phyloP scores from a whole-genome alignment of 441 rosid genomes.

The Gossypium trilobum region DNA sequence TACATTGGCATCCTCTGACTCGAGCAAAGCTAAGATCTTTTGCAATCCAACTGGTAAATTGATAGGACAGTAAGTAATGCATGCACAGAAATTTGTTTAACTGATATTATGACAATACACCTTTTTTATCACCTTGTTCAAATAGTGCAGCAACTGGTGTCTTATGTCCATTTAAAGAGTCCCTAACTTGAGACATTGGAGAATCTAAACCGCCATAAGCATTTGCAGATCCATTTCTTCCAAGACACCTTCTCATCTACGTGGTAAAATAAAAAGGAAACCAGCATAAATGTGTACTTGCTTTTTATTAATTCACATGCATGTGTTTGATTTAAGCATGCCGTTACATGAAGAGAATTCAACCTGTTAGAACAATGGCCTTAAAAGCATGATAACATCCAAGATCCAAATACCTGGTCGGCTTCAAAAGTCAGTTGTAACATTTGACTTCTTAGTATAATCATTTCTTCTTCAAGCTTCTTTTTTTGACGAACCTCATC shows the following conservation, averaged over 20 bases:
- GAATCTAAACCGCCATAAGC: conserved; percentile 45
- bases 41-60: conserved; percentile 74
- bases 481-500: conserved; percentile 68
- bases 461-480: conserved; percentile 79
- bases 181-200: conserved; percentile 44
- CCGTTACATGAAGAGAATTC: neutral
- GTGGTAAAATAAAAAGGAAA: conserved; percentile 12
- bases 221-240: conserved; percentile 51
- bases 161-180: conserved; percentile 53
- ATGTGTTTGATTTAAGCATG: neutral
- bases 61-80: conserved; percentile 20
- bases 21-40: conserved; percentile 76
- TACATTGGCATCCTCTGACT: conserved; percentile 85
- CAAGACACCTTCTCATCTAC: conserved; percentile 64
- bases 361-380: neutral
- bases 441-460: conserved; percentile 63
- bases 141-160: conserved; percentile 35
- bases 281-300: neutral
- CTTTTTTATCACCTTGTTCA: conserved; percentile 44
- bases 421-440: conserved; percentile 80
- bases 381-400: neutral
- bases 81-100: neutral
- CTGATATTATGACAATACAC: conserved; percentile 4
- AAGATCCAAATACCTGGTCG: conserved; percentile 57
- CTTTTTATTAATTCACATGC: neutral